Percentiles rank a stretch among this genome's conserved stretches.
Conservation (phyloP, 23 red algal genomes). For the Gracilariopsis chorda region DNA sequence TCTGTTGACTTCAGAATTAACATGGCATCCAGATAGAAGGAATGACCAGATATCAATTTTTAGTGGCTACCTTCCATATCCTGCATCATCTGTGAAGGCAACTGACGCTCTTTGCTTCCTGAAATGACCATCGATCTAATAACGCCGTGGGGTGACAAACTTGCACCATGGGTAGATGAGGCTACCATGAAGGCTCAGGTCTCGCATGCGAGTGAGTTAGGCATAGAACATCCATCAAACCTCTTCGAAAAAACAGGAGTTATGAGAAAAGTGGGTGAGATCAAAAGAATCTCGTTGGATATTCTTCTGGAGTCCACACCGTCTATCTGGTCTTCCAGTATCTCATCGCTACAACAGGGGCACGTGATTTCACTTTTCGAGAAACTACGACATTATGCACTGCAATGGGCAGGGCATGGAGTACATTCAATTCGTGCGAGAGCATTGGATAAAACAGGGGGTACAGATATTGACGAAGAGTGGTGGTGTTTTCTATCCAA, state of each 20-base stretch:
- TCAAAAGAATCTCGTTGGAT: slow-evolving; percentile 10
- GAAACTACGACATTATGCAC: background rate
- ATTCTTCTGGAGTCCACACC: slow-evolving; percentile 8
- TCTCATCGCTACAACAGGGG: slow-evolving; percentile 6
- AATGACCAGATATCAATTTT: slow-evolving; percentile 5
- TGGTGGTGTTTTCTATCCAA: slow-evolving; percentile 13
- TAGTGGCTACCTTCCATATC: background rate
- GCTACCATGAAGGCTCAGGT: slow-evolving; percentile 53
- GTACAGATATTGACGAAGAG: too few relatives aligned
- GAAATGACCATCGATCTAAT: slow-evolving; percentile 24
- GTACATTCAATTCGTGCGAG: too few relatives aligned
- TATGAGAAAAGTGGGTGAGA: slow-evolving; percentile 15
- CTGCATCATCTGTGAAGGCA: background rate
- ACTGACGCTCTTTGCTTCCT: slow-evolving; percentile 5
- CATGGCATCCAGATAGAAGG: background rate
- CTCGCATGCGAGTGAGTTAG: slow-evolving; percentile 6
- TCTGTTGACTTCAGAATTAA: slow-evolving; percentile 2
- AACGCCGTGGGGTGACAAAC: slow-evolving; percentile 34
- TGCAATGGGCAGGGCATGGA: background rate
- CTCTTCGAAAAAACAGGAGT: slow-evolving; percentile 4
- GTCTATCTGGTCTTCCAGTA: slow-evolving; percentile 9
- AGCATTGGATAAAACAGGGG: too few relatives aligned
- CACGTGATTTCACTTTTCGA: slow-evolving; percentile 14
- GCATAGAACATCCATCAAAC: slow-evolving; percentile 1
- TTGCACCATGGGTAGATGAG: slow-evolving; percentile 59